Evolutionary conservation across 208 protist genomes (phyloP).

Genomic region (Porcisia hertigi): DNA sequence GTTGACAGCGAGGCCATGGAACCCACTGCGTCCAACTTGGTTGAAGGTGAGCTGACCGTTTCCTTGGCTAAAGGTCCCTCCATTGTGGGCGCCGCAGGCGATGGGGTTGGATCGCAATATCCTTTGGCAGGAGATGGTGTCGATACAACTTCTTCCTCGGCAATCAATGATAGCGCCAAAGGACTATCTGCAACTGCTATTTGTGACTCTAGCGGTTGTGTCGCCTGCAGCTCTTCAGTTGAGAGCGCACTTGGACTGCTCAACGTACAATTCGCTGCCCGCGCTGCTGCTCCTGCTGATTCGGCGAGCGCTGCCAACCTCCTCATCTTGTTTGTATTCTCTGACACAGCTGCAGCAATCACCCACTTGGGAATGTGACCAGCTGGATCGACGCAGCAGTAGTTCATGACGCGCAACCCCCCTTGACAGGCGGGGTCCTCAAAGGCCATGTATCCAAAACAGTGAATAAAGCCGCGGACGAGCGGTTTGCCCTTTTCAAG

Average conservation of each 20-base stretch:
- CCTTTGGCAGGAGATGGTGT: neutral
- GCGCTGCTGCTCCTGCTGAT: neutral
- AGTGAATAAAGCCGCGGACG: conserved; percentile 39
- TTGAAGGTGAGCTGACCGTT: neutral
- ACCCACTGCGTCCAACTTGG: neutral
- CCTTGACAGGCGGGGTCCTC: neutral
- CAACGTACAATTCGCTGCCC: neutral
- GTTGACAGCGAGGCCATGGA: neutral
- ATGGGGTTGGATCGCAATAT: neutral
- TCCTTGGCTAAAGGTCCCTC: neutral
- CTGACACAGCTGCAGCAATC: conserved; percentile 24
- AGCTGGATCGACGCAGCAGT: conserved; percentile 50
- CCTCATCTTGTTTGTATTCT: conserved; percentile 39
- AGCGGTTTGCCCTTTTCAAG: neutral
- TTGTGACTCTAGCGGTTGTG: neutral
- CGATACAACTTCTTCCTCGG: neutral
- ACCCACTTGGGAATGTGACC: conserved; percentile 56
- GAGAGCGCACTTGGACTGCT: neutral
- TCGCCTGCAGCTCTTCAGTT: neutral
- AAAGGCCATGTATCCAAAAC: conserved; percentile 47
- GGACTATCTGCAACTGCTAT: neutral
- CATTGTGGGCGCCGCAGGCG: neutral
- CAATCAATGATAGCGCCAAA: neutral
- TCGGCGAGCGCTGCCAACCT: conserved; percentile 18
- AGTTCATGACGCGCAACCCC: conserved; percentile 30